Conservation (phyloP, 2,329 filamentous ascomycete genomes). For the Corniculantispora saksenae region DNA sequence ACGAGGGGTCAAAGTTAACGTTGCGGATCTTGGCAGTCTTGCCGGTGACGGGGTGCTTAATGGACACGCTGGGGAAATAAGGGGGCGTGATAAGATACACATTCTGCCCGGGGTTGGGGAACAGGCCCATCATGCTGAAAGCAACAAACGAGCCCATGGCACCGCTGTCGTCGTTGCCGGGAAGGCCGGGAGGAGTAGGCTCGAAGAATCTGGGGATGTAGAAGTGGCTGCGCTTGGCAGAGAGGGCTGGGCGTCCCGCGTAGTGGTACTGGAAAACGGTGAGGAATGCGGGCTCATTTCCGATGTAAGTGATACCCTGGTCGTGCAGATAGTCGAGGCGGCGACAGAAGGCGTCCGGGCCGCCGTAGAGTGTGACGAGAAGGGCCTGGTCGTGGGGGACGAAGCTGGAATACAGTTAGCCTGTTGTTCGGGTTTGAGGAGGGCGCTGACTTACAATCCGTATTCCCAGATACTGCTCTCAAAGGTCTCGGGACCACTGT, state of each 20-base stretch:
- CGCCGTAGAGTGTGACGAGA: slow-evolving; percentile 62
- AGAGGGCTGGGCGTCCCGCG: slow-evolving; percentile 60
- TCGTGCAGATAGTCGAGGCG: slow-evolving; percentile 68
- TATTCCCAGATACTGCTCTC: slow-evolving; percentile 75
- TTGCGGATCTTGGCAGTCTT: slow-evolving; percentile 61
- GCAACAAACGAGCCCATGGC: slow-evolving; percentile 70
- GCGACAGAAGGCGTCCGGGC: slow-evolving; percentile 54
- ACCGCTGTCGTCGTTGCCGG: slow-evolving; percentile 70
- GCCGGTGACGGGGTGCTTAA: slow-evolving; percentile 58
- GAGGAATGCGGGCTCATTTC: slow-evolving; percentile 63
- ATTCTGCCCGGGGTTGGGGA: slow-evolving; percentile 67
- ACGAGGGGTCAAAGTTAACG: slow-evolving; percentile 61
- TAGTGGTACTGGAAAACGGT: slow-evolving; percentile 71
- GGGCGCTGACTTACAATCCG: slow-evolving; percentile 55
- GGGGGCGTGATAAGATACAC: slow-evolving; percentile 72
- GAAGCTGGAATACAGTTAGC: slow-evolving; percentile 35
- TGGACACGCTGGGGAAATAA: slow-evolving; percentile 62
- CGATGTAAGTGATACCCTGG: slow-evolving; percentile 64
- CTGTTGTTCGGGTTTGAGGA: not conserved
- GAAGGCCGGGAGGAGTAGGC: slow-evolving; percentile 58
- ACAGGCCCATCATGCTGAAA: slow-evolving; percentile 69
- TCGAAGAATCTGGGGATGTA: slow-evolving; percentile 68
- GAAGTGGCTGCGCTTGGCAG: slow-evolving; percentile 56
- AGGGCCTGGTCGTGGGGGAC: slow-evolving; percentile 55
- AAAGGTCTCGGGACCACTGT: slow-evolving; percentile 67